phyloP scores from a whole-genome alignment of 208 protist genomes.

The Polymyxa betae region DNA sequence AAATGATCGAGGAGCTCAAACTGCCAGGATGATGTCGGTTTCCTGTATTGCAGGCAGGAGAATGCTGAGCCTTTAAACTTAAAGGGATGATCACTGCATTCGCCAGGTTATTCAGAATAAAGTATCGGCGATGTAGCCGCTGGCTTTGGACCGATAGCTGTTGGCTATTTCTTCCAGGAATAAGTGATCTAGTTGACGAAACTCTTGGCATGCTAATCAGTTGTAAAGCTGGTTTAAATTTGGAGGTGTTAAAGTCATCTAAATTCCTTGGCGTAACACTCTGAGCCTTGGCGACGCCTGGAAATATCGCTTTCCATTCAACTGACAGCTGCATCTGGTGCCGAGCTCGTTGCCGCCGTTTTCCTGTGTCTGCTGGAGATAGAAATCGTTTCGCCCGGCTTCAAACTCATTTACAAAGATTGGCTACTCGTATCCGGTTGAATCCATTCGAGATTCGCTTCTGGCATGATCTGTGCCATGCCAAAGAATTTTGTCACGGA shows the following conservation, averaged over 20 bases:
- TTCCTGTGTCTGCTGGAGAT: constrained; percentile 76
- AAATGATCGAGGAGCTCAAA: not conserved
- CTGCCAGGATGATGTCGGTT: not conserved
- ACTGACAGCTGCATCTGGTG: constrained; percentile 66
- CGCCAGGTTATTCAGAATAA: constrained; percentile 62
- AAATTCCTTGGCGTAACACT: constrained; percentile 74
- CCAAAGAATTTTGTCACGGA: constrained; percentile 67
- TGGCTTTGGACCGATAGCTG: constrained; percentile 71
- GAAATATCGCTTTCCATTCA: constrained; percentile 68
- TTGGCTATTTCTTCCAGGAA: constrained; percentile 78
- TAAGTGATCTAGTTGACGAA: not conserved
- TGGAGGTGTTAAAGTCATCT: constrained; percentile 77
- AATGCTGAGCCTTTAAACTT: constrained; percentile 63
- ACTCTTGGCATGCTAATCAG: not conserved
- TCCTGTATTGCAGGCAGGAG: constrained; percentile 41
- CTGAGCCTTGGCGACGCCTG: constrained; percentile 76
- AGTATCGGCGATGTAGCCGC: constrained; percentile 67
- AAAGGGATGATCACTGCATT: constrained; percentile 69
- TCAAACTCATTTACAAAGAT: not conserved
- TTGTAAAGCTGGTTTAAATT: constrained; percentile 75
- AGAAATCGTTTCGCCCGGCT: not conserved
- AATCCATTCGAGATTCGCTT: constrained; percentile 65
- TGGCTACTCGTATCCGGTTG: constrained; percentile 69
- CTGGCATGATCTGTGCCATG: constrained; percentile 63
- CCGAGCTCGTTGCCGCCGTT: constrained; percentile 78